Conservation (phyloP, 192 early-diverging fungal genomes). For the Irineochytrium annulatum region DNA sequence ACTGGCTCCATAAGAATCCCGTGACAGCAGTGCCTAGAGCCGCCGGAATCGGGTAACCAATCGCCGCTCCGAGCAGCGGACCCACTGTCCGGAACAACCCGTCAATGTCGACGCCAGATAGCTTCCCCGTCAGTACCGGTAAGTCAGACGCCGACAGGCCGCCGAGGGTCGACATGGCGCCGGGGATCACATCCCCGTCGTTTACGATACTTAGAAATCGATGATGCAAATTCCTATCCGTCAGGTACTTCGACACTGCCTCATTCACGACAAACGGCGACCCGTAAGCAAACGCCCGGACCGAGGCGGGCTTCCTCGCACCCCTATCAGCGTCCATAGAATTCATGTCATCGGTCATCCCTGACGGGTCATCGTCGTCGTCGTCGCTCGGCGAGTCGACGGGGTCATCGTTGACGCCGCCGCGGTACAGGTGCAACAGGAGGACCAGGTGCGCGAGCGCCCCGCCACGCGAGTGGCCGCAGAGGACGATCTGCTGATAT, state of each 20-base stretch:
- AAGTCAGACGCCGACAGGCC: conserved; percentile 18
- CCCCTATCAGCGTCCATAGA: conserved; percentile 7
- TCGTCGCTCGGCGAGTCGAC: neutral
- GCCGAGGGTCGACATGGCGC: conserved; percentile 27
- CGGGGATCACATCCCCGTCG: conserved; percentile 27
- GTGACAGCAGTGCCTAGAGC: conserved; percentile 20
- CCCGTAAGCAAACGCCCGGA: conserved; percentile 20
- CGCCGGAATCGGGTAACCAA: conserved; percentile 19
- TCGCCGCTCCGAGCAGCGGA: conserved; percentile 22
- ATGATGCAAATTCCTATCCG: conserved; percentile 16
- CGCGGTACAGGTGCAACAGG: conserved; percentile 23
- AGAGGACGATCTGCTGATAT: conserved; percentile 22
- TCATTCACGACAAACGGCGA: conserved; percentile 31
- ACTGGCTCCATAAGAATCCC: conserved; percentile 25
- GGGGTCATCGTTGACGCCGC: conserved; percentile 18
- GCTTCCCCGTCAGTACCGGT: conserved; percentile 11
- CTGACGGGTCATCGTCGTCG: too few species aligned
- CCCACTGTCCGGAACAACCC: conserved; percentile 18
- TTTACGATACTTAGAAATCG: conserved; percentile 26
- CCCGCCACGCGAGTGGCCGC: conserved; percentile 25
- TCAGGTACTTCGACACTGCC: conserved; percentile 12
- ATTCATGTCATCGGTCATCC: conserved; percentile 9
- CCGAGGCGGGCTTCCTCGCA: conserved; percentile 1
- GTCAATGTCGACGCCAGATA: conserved; percentile 23
- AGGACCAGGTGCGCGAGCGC: conserved; percentile 26